Evolutionary conservation across 2,329 filamentous ascomycete species (phyloP), one percentile per base, ranked within the genome.

Genomic region (Pseudogymnoascus sp.): DNA sequence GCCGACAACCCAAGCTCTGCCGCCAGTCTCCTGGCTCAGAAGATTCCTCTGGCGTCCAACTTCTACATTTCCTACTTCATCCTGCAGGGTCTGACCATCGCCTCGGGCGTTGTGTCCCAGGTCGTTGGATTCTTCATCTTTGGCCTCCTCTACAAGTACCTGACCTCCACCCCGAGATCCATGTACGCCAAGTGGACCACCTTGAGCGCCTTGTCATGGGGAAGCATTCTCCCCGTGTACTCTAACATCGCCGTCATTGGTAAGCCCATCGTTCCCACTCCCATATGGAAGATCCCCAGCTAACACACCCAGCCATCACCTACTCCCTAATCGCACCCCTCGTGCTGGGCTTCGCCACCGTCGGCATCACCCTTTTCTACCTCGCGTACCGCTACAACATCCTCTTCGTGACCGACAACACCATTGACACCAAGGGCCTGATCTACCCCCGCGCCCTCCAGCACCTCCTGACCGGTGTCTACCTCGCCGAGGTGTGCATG

Each of bases 31-130:
- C 81, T 96, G 3, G 88, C 92, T 0, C 71, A 80, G 14, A 88
- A 90, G 64, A 80, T 99, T 5, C 95, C 95, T 16, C 87, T 84
- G 63, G 87, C 91, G 0, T 93, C 92, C 65, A 97, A 96, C 76
- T 96, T 97, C 73, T 99, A 97, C 75, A 87, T 97, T 19, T 91
- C 89, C 0, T 99, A 97, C 77, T 96, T 99, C 68, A 85, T 97
- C 33, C 84, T 99, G 2, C 95, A 97, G 75, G 96, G 93, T 35
- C 76, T 97, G 64, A 88, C 87, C 1, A 86, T 93, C 65, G 89
- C 91, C 3, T 83, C 90, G 0, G 84, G 87, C 56, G 83, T 89
- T 1, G 76, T 97, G 4, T 80, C 96, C 2, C 91, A 96, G 69
- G 82, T 89, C 56, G 79, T 76, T 19, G 91, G 91, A 14, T 81